Evolutionary conservation across 2,329 filamentous ascomycete species (phyloP).

Genomic region (Colletotrichum camelliae): DNA sequence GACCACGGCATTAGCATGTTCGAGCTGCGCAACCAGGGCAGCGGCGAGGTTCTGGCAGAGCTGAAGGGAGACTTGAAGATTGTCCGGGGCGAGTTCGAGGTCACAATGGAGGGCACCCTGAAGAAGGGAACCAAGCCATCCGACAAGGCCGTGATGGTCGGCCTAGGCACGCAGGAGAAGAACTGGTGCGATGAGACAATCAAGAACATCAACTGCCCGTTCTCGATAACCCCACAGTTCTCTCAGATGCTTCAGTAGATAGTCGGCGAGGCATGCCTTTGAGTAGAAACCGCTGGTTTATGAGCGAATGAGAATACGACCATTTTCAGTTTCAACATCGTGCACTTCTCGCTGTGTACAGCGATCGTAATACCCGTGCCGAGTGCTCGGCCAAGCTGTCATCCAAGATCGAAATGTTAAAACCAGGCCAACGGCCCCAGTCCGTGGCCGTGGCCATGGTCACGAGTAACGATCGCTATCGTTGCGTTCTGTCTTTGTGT

Average conservation of each 20-base stretch:
- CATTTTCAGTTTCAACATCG: not conserved
- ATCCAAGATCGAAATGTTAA: not conserved
- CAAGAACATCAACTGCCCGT: conserved; percentile 27
- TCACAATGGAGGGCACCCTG: conserved; percentile 29
- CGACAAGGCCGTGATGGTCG: conserved; percentile 28
- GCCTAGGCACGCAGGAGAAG: conserved; percentile 26
- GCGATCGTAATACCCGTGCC: not conserved
- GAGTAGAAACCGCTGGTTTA: not conserved
- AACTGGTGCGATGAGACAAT: conserved; percentile 35
- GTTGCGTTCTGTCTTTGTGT: not conserved
- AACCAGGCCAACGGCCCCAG: not conserved
- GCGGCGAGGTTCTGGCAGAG: conserved; percentile 29
- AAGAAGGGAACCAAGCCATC: conserved; percentile 17
- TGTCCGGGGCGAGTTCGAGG: conserved; percentile 30
- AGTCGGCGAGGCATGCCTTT: not conserved
- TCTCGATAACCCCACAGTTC: conserved; percentile 18
- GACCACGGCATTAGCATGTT: conserved; percentile 35
- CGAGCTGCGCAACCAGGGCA: conserved; percentile 31
- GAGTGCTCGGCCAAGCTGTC: not conserved
- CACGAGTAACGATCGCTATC: not conserved
- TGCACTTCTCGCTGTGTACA: not conserved
- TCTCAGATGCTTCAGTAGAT: conserved; percentile 4
- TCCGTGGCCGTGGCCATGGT: not conserved
- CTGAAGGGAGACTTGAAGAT: conserved; percentile 34
- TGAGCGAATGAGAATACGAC: conserved; percentile 11